These are phyloP conservation scores for Cercospora canescens DNA, from an alignment of 2,329 filamentous ascomycete genomes.

Conservation along the genomic window DNA sequence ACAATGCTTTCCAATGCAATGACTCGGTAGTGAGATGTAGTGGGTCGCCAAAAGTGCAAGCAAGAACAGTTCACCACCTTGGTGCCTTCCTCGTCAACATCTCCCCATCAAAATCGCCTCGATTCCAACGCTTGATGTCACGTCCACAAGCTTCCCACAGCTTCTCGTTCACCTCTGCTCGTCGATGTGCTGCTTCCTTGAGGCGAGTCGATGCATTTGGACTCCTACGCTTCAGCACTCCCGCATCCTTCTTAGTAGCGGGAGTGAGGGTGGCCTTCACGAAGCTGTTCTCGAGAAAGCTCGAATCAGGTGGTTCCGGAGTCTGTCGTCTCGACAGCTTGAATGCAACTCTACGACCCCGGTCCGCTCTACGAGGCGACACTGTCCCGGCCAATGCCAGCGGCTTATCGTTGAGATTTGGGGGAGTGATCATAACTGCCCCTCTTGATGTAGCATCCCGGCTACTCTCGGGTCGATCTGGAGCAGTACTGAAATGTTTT, in stretches of 20 bases:
- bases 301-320: conserved; percentile 6
- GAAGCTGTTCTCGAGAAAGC: conserved; percentile 13
- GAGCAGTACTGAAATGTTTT: conserved; percentile 15
- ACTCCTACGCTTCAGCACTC: background rate
- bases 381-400: conserved; percentile 31
- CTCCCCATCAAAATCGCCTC: conserved; percentile 36
- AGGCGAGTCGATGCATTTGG: background rate
- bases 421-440: conserved; percentile 30
- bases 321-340: conserved; percentile 2
- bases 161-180: conserved; percentile 26
- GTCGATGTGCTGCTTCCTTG: conserved; percentile 17
- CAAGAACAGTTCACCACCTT: conserved; percentile 29
- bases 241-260: background rate
- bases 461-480: conserved; percentile 27
- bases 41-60: background rate
- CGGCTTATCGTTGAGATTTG: conserved; percentile 25
- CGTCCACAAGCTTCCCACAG: conserved; percentile 36
- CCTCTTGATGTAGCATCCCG: conserved; percentile 23
- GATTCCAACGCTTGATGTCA: conserved; percentile 37
- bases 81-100: conserved; percentile 31
- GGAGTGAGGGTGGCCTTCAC: conserved; percentile 7
- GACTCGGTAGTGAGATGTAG: background rate
- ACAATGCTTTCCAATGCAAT: background rate
- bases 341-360: background rate
- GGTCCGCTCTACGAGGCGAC: conserved; percentile 27